Conservation (phyloP, 1,284 basidiomycete genomes). For the Cronartium quercuum region DNA sequence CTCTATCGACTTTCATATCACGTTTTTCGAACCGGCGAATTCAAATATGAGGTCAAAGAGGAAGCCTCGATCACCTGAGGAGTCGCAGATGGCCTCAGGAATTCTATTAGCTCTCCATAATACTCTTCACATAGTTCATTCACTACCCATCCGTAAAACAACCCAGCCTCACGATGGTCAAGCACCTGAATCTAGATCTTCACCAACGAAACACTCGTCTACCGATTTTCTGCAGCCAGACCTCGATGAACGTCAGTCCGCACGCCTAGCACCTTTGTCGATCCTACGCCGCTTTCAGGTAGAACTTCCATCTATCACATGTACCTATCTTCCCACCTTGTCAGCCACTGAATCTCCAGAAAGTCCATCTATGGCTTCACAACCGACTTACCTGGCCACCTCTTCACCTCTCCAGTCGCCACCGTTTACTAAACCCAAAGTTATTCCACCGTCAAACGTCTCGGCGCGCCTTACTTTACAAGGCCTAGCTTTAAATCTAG, state of each 20-base stretch:
- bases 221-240: background rate
- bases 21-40: conserved; percentile 5
- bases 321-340: background rate
- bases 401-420: background rate
- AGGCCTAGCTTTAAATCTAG: conserved; percentile 19
- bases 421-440: background rate
- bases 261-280: background rate
- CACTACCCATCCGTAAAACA: background rate
- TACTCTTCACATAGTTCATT: background rate
- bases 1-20: conserved; percentile 23
- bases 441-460: conserved; percentile 7
- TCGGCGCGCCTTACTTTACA: conserved; percentile 3
- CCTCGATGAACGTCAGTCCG: background rate
- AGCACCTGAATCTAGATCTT: background rate
- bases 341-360: background rate
- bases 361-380: background rate
- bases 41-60: background rate
- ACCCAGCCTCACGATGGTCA: background rate
- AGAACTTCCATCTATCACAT: background rate
- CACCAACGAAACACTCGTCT: background rate
- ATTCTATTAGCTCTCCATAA: background rate
- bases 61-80: background rate
- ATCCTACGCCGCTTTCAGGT: background rate
- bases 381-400: background rate
- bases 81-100: background rate